A percentile compares a stretch with the other conserved stretches of the same genome.
phyloP scores from a whole-genome alignment of 441 rosid genomes.

The Populus hybrid region DNA sequence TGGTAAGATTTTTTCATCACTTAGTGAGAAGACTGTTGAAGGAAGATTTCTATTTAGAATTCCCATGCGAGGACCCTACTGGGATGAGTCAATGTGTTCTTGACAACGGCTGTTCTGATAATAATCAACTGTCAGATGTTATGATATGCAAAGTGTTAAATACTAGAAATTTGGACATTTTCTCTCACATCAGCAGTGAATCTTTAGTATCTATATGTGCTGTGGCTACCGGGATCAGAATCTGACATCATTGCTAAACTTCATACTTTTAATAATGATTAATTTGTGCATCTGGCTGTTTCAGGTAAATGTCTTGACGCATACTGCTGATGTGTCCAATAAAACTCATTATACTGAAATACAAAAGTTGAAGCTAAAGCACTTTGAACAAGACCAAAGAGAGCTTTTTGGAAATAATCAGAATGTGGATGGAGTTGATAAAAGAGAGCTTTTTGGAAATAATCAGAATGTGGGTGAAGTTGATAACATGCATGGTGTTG shows the following conservation, averaged over 20 bases:
- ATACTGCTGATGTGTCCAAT: conserved; percentile 52
- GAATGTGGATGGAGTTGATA: conserved; percentile 13
- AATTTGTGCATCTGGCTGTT: conserved; percentile 18
- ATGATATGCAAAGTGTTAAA: background rate
- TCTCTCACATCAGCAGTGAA: background rate
- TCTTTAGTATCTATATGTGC: background rate
- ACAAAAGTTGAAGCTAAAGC: conserved; percentile 37
- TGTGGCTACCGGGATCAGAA: background rate
- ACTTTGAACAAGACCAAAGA: conserved; percentile 52
- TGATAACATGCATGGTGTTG: conserved; percentile 5
- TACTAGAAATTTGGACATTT: background rate
- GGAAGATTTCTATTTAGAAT: background rate
- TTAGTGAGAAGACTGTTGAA: background rate
- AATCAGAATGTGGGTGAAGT: conserved; percentile 18
- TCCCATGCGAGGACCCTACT: background rate
- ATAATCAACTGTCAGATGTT: background rate
- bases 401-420: conserved; percentile 42
- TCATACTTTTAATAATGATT: conserved; percentile 2
- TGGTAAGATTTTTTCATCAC: background rate
- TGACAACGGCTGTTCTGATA: background rate
- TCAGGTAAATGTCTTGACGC: conserved; percentile 78
- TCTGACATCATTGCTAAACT: background rate
- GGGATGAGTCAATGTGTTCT: background rate
- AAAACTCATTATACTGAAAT: conserved; percentile 16
- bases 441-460: conserved; percentile 40